Conservation (phyloP, 2,329 filamentous ascomycete genomes). For the Myrmaecium sp. region DNA sequence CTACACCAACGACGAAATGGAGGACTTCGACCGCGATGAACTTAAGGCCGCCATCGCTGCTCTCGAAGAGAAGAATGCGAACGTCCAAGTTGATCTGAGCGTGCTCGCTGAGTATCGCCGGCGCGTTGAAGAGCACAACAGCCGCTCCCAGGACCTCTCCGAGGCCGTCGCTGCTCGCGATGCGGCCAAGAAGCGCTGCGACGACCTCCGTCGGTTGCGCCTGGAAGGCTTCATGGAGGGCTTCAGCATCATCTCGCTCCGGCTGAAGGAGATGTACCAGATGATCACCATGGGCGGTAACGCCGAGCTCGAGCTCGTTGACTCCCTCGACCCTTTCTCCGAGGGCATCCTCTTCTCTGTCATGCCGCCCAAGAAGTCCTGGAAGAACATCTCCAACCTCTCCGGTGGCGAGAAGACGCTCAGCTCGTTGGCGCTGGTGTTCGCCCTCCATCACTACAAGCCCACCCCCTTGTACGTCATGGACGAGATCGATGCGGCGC, state of each 20-base stretch:
- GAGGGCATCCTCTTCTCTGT: slow-evolving; percentile 95
- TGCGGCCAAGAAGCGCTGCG: slow-evolving; percentile 75
- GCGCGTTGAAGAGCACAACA: slow-evolving; percentile 65
- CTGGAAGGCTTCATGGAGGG: slow-evolving; percentile 98
- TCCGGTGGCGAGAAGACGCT: slow-evolving; percentile 96
- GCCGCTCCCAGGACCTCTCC: slow-evolving; percentile 69
- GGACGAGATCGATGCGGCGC: slow-evolving; percentile 96
- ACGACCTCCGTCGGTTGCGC: slow-evolving; percentile 76
- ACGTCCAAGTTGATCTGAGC: slow-evolving; percentile 70
- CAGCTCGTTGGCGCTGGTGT: slow-evolving; percentile 85
- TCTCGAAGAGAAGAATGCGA: slow-evolving; percentile 62
- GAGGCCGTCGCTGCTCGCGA: slow-evolving; percentile 65
- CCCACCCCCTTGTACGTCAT: slow-evolving; percentile 96
- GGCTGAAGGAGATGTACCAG: slow-evolving; percentile 98
- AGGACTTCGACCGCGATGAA: slow-evolving; percentile 43
- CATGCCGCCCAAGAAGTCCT: slow-evolving; percentile 99
- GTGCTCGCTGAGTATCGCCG: slow-evolving; percentile 82
- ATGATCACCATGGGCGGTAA: slow-evolving; percentile 99
- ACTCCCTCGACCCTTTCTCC: slow-evolving; percentile 88
- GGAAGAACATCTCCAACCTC: slow-evolving; percentile 97
- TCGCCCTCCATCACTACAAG: slow-evolving; percentile 94
- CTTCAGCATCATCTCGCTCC: slow-evolving; percentile 81
- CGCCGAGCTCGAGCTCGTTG: slow-evolving; percentile 89
- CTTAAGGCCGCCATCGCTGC: slow-evolving; percentile 48
- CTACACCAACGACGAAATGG: slow-evolving; percentile 57